Evolutionary conservation across 2,329 filamentous ascomycete genomes (phyloP), one percentile per base, ranked within the genome.

Genomic region (Paraconiothyrium sp.): DNA sequence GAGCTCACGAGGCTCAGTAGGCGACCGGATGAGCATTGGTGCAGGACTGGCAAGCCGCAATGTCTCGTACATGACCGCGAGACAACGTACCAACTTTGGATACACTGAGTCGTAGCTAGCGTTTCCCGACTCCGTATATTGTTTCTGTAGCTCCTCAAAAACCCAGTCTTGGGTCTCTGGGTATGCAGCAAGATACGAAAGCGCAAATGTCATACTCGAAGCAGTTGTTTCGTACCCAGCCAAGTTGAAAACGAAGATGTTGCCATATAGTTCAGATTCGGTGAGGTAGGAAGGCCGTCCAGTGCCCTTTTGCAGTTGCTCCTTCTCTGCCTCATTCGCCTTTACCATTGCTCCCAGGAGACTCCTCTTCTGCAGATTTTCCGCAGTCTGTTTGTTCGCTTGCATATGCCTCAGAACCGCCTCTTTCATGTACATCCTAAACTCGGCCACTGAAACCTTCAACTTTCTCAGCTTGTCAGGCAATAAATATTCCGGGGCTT

Each of bases 131-230:
- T 1, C 77, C 34, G 0, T 61, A 32, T 60, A 62, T 10, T 61
- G 37, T 4, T 44, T 20, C 24, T 59, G 41, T 5, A 84, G 67
- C 55, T 84, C 83, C 55, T 83, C 76, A 0, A 73, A 67, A 0
- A 84, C 47, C 82, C 82, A 85, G 4, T 80, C 76, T 61, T 85
- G 84, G 1, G 81, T 77, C 1, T 78, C 69, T 0, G 80, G 82
- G 41, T 84, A 66, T 0, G 78, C 76, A 3, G 83, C 82, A 1
- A 86, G 72, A 24, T 82, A 80, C 11, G 79, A 70, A 1, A 84
- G 66, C 0, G 80, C 74, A 56, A 79, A 84, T 0, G 77, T 77
- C 20, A 85, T 65, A 0, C 79, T 80, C 16, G 81, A 78, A 1
- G 84, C 81, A 0, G 82, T 83, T 0, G 65, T 67, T 30, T 69